These are phyloP conservation scores for Cladosporium sp. DNA, from an alignment of 2,329 filamentous ascomycete genomes.

Conservation along the genomic window DNA sequence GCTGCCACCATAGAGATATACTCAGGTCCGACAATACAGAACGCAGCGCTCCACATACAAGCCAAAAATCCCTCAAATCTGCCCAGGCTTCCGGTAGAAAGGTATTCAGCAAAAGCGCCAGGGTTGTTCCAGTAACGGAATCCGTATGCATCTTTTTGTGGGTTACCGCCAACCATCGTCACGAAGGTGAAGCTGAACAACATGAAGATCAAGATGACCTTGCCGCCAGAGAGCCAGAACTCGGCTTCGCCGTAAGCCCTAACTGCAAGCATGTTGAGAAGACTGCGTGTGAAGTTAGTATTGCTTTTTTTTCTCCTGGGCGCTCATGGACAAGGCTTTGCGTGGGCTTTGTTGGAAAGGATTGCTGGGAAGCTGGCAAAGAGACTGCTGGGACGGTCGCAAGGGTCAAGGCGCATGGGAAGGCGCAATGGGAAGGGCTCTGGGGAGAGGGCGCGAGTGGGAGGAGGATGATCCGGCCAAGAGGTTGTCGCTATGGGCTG, in stretches of 20 bases:
- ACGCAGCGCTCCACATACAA: constrained; percentile 39
- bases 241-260: constrained; percentile 48
- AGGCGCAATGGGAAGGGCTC: not conserved
- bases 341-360: not conserved
- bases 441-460: not conserved
- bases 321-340: not conserved
- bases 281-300: constrained; percentile 24
- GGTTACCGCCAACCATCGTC: constrained; percentile 41
- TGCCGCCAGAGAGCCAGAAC: constrained; percentile 56
- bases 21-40: constrained; percentile 43
- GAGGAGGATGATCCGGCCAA: not conserved
- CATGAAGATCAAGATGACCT: constrained; percentile 50
- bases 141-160: constrained; percentile 40
- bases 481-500: constrained; percentile 2
- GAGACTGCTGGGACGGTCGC: not conserved
- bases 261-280: constrained; percentile 51
- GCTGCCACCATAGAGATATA: constrained; percentile 53
- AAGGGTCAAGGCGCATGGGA: constrained; percentile 2
- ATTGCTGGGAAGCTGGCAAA: not conserved
- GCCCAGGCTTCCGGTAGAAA: constrained; percentile 34
- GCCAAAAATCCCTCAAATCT: constrained; percentile 41
- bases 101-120: constrained; percentile 38
- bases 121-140: constrained; percentile 49
- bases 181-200: constrained; percentile 46
- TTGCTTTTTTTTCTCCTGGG: not conserved